Base-by-base conservation (phyloP, 148 eudicot species). In the Heliamphora exappendiculata region DNA sequence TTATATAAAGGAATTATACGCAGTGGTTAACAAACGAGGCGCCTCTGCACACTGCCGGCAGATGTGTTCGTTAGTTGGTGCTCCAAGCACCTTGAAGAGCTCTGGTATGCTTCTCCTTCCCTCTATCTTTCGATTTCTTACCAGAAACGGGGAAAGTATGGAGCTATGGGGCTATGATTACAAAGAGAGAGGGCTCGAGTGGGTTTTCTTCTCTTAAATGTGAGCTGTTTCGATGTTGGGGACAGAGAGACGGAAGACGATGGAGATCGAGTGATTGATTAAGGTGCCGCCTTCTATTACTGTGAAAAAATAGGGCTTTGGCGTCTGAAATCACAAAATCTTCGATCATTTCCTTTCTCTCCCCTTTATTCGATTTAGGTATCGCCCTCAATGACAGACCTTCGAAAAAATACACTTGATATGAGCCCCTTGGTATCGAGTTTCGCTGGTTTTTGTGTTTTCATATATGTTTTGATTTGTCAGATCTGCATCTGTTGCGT, bases 111-210 rank as follows among this genome's bases (percentile, higher is more conserved):
- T 41, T 36, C 47, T 37, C 69, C 36, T 14, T 45, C 36, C 14
- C 72, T 68, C 49, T 37, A 33, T 67, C 71, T 42, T 34, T 68
- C 4, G 7, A 39, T 22, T 12, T 42, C 51, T 67, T 3, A 5
- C 45, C 17, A 29, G 16, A 11, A 19, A 24, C 26, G 64, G 33
- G 1, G 70, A 34, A 2, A 10, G 8, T 65, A 3, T 7, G n/a
- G n/a, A n/a, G n/a, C n/a, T n/a, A n/a, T 29, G 41, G 72, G 79
- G 79, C 83, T 53, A 37, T 81, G 79, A 81, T 81, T 81, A 71
- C 14, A 76, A 81, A 81, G 83, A 76, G 83, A 81, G 83, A 81
- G 83, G 83, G 79, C 83, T 76, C 29, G 71, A 81, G 83, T 65
- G 79, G 76, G 78, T 41, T 26, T 69, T 29, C 33, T n/a, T 69